Base-by-base conservation (phyloP, 345 rosid species). In the Arabis alpina region DNA sequence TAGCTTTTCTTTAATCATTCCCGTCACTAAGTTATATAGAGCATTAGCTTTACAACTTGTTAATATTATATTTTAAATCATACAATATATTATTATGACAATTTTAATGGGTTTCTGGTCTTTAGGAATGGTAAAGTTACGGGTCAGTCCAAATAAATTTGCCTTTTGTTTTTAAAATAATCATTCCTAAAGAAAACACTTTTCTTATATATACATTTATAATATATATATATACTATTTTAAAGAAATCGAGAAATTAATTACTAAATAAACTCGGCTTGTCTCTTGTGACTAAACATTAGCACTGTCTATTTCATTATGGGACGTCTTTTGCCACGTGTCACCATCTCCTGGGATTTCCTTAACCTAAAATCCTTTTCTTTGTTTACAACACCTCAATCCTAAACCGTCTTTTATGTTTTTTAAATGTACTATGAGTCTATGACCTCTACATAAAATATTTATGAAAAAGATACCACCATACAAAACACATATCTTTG, bases 1-100 rank as follows among this genome's bases (percentile, higher is more conserved):
- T 65, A 59, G 66, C 44, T 40, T 57, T 73, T 54, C 71, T 65
- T 57, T 49, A 64, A 66, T 73, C 54, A 73, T 73, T 58, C 34
- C 48, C 40, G 64, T 73, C 72, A 66, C 77, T 73, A 66, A 65
- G 66, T 50, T 73, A 48, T 28, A 47, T 65, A 57, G 9, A 23
- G 49, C 77, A 58, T 58, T 57, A 50, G 42, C 77, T 73, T 73
- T 73, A 64, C 36, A 56, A 28, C 51, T 59, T 59, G 48, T 11
- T 3, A 10, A 8, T 16, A 56, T 45, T 44, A 28, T 32, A 65
- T 12, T 19, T n/a, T n/a, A 45, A 32, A 48, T 45, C 16, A 49
- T 32, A 40, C 10, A 65, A 44, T 55, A 56, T 64, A 72, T 23
- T 64, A 39, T 64, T 60, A 23, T 52, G 37, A 42, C 12, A 54